These are phyloP conservation scores for fission yeast (Schizosaccharomyces pombe) DNA, from an alignment of 805 yeast genomes.

Conservation along the genomic window DNA sequence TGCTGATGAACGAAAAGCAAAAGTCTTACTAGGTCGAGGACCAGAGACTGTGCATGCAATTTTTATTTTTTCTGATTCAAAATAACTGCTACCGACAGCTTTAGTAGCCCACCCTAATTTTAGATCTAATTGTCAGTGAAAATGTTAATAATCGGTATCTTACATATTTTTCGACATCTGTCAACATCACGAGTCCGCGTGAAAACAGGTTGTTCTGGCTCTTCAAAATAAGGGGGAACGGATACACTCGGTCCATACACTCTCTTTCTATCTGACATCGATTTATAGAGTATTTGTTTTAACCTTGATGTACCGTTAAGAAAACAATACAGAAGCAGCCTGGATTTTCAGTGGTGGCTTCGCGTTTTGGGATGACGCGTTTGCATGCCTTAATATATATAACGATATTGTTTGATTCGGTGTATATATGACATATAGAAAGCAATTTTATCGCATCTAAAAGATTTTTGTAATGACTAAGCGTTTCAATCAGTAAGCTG, in stretches of 20 bases:
- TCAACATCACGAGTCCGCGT: slow-evolving; percentile 6
- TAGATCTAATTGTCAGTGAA: slow-evolving; percentile 6
- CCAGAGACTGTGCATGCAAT: slow-evolving; percentile 42
- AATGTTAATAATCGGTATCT: slow-evolving; percentile 5
- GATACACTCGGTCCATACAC: slow-evolving; percentile 62
- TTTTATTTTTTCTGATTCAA: slow-evolving; percentile 39
- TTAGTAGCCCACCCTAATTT: slow-evolving; percentile 21
- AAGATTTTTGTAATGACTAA: too few relatives aligned
- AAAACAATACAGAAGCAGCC: too few relatives aligned
- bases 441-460: too few relatives aligned
- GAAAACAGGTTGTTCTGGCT: slow-evolving; percentile 9
- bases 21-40: slow-evolving; percentile 61
- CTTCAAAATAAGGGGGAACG: slow-evolving; percentile 23
- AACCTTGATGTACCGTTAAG: background rate
- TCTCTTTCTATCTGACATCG: slow-evolving; percentile 46
- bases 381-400: too few relatives aligned
- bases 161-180: slow-evolving; percentile 5
- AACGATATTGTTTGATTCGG: too few relatives aligned
- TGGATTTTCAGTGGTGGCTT: too few relatives aligned
- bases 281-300: background rate
- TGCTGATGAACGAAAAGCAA: slow-evolving; percentile 40
- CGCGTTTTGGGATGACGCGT: too few relatives aligned
- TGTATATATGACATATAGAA: too few relatives aligned
- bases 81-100: slow-evolving; percentile 61
- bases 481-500: too few relatives aligned